phyloP scores from a whole-genome alignment of 2,329 filamentous ascomycete species.

The Aotearoamyces nothofagi region DNA sequence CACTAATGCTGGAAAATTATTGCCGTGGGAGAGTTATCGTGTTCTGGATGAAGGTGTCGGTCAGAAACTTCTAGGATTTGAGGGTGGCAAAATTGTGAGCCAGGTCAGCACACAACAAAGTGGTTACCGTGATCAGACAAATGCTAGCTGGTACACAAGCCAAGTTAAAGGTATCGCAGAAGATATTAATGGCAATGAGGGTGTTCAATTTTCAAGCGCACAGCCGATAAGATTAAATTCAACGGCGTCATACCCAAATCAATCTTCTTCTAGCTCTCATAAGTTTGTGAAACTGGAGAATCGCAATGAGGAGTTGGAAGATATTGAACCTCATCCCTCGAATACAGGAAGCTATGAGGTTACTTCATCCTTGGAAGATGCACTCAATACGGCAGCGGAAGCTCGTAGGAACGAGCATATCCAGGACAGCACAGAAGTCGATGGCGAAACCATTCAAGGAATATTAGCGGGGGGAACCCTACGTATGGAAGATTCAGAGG shows the following conservation, averaged over 20 bases:
- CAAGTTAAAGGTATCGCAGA: conserved; percentile 39
- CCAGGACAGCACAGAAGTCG: background rate
- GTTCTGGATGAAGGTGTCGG: conserved; percentile 71
- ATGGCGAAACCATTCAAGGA: too few species aligned
- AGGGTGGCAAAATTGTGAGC: conserved; percentile 48
- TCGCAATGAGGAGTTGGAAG: background rate
- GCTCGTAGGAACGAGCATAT: background rate
- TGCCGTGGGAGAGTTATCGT: conserved; percentile 78
- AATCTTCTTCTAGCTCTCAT: background rate
- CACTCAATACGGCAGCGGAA: conserved; percentile 10
- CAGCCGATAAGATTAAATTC: conserved; percentile 7
- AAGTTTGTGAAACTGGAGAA: background rate
- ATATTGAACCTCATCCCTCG: background rate
- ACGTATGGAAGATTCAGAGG: background rate
- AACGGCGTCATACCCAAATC: background rate
- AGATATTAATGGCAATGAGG: conserved; percentile 26
- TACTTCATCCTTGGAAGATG: conserved; percentile 19
- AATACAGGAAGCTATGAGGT: conserved; percentile 16
- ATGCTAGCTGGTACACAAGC: conserved; percentile 67
- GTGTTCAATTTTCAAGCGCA: conserved; percentile 15
- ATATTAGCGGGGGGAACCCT: too few species aligned
- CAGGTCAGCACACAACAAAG: conserved; percentile 43
- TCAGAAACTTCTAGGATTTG: conserved; percentile 59
- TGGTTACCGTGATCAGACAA: conserved; percentile 69
- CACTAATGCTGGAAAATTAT: conserved; percentile 59